phyloP scores from a whole-genome alignment of 768 basidiomycete species.

The Lactifluus subvellereus region DNA sequence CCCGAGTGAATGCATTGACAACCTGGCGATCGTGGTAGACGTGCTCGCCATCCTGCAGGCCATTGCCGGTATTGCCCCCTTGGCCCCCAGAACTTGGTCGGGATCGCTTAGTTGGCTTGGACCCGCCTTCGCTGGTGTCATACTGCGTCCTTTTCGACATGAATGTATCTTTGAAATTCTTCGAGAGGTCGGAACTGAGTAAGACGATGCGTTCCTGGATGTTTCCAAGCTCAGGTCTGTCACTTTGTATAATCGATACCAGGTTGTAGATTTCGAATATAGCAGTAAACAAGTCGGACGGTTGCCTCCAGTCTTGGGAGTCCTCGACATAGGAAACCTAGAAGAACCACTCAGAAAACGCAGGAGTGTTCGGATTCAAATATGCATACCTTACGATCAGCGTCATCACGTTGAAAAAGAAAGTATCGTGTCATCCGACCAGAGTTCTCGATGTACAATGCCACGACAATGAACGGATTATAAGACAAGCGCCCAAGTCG shows the following conservation, averaged over 20 bases:
- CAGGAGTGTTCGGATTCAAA: background rate
- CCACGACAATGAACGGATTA: background rate
- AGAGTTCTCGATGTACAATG: background rate
- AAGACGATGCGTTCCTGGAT: background rate
- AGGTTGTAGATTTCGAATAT: background rate
- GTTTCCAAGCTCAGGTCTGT: background rate
- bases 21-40: background rate
- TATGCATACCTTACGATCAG: background rate
- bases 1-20: background rate
- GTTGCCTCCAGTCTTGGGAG: background rate
- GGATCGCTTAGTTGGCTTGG: too few relatives aligned
- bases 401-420: background rate
- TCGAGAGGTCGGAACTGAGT: background rate
- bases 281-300: background rate
- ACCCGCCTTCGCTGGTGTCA: background rate
- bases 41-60: background rate
- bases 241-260: background rate
- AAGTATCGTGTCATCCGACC: background rate
- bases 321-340: background rate
- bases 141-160: background rate
- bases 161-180: background rate
- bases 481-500: too few relatives aligned
- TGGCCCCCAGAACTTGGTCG: too few relatives aligned
- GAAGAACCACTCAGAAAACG: background rate
- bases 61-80: background rate